Evolutionary conservation across 192 early-diverging fungal genomes (phyloP), one percentile per base, ranked within the genome.

Genomic region (Funneliformis mosseae): DNA sequence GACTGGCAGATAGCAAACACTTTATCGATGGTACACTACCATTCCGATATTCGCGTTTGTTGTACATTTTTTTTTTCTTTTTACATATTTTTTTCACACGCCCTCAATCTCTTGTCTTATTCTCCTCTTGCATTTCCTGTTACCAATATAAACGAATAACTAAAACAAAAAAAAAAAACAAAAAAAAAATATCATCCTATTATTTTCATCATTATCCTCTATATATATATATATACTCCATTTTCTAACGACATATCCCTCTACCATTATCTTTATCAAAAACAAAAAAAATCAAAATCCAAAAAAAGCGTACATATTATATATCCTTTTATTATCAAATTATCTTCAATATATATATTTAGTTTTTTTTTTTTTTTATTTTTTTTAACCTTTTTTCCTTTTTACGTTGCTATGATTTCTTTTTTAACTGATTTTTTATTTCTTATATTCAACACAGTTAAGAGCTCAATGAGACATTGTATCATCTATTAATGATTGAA

Each of bases 31-130:
- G 63, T 33, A 5, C 28, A 28, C 28, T 33, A 4, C 28, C 8
- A 8, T n/a, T 62, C 25, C 21, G 25, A 70, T 70, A 70, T 2
- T 18, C 1, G 21, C 38, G 68, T 70, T 70, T 70, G 68, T 70
- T 70, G 68, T 70, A 70, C 9, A 70, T 70, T 70, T 70, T 67
- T n/a, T n/a, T 69, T 69, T 39, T 11, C n/a, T 42, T 70, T 33
- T n/a, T 33, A 70, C 28, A 70, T 70, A 70, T 39, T 23, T 42
- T 38, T 39, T 69, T 69, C 6, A 28, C 11, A 28, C 25, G 16
- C 3, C 33, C 16, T 67, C 18, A 7, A 21, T 21, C 7, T 42
- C 11, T 68, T 27, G 16, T 68, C 38, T 39, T 39, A 8, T 69
- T 70, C 7, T n/a, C 18, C 21, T 41, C 9, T 70, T 66, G 63